Evolutionary conservation across 2,329 filamentous ascomycete genomes (phyloP).

Genomic region (Diplodia intermedia): DNA sequence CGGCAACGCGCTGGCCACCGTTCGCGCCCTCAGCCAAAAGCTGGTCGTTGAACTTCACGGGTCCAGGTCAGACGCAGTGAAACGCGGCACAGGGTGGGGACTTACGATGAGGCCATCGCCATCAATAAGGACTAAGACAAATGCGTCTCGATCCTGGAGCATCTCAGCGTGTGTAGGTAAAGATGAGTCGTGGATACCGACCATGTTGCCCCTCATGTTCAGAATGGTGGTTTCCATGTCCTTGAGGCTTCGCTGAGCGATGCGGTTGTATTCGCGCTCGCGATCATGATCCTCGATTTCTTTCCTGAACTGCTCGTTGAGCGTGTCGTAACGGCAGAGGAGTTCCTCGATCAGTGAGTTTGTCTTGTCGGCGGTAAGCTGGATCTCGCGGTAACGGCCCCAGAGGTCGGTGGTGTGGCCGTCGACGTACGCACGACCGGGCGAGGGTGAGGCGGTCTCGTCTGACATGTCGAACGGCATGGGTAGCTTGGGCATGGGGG

Average conservation of each 20-base stretch:
- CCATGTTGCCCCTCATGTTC: conserved; percentile 40
- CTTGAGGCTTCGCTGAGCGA: conserved; percentile 39
- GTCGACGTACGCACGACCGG: conserved; percentile 16
- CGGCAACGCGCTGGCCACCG: conserved; percentile 62
- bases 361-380: conserved; percentile 43
- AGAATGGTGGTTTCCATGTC: conserved; percentile 36
- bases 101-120: conserved; percentile 59
- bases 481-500: conserved; percentile 28
- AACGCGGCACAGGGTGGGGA: not conserved
- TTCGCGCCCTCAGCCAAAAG: conserved; percentile 58
- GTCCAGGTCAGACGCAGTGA: not conserved
- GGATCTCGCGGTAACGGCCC: conserved; percentile 44
- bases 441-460: conserved; percentile 5
- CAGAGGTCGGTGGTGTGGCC: conserved; percentile 36
- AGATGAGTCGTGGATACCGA: conserved; percentile 32
- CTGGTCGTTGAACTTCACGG: conserved; percentile 55
- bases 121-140: conserved; percentile 62
- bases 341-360: conserved; percentile 49
- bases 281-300: conserved; percentile 40
- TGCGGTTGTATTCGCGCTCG: conserved; percentile 38
- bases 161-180: conserved; percentile 23
- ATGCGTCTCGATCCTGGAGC: conserved; percentile 45
- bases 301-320: conserved; percentile 43
- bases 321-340: conserved; percentile 49
- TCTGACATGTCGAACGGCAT: conserved; percentile 22